phyloP scores from a whole-genome alignment of 1,284 basidiomycete species.

The Tranzscheliella williamsii region DNA sequence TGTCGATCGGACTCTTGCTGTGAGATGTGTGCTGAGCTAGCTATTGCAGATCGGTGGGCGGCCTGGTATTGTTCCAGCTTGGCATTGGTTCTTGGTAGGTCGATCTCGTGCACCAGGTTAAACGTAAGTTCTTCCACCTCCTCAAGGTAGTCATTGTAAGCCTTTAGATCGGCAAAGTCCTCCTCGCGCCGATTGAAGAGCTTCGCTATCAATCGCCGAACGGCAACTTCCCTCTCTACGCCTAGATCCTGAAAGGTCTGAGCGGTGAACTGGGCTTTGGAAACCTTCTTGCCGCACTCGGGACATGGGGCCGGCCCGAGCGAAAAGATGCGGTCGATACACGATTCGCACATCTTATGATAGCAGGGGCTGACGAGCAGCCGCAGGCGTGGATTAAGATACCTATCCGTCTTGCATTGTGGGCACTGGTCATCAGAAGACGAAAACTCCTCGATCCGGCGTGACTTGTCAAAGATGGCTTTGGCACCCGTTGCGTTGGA shows the following conservation, averaged over 20 bases:
- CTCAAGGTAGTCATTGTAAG: conserved; percentile 96
- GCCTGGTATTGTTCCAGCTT: conserved; percentile 77
- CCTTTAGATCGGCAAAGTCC: conserved; percentile 79
- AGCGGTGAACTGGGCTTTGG: conserved; percentile 90
- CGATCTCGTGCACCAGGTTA: conserved; percentile 90
- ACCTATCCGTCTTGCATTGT: conserved; percentile 93
- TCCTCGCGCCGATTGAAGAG: conserved; percentile 82
- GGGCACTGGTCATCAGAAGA: conserved; percentile 79
- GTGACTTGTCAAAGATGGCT: conserved; percentile 46
- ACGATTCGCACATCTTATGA: conserved; percentile 82
- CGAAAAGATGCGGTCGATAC: conserved; percentile 94
- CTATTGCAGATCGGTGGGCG: conserved; percentile 44
- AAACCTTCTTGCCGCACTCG: conserved; percentile 82
- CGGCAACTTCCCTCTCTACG: conserved; percentile 94
- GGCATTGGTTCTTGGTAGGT: conserved; percentile 81
- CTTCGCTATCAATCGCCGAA: conserved; percentile 82
- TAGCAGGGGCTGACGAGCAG: conserved; percentile 93
- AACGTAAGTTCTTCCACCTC: conserved; percentile 95
- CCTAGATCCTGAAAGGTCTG: conserved; percentile 96
- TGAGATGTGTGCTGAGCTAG: conserved; percentile 33
- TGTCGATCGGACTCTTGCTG: conserved; percentile 48
- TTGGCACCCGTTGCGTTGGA: conserved; percentile 14
- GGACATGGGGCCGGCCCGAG: conserved; percentile 96
- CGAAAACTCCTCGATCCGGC: conserved; percentile 48
- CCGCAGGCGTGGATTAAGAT: conserved; percentile 89